Conservation (phyloP, 2,329 filamentous ascomycete genomes). For the Hypoxylon sp. region DNA sequence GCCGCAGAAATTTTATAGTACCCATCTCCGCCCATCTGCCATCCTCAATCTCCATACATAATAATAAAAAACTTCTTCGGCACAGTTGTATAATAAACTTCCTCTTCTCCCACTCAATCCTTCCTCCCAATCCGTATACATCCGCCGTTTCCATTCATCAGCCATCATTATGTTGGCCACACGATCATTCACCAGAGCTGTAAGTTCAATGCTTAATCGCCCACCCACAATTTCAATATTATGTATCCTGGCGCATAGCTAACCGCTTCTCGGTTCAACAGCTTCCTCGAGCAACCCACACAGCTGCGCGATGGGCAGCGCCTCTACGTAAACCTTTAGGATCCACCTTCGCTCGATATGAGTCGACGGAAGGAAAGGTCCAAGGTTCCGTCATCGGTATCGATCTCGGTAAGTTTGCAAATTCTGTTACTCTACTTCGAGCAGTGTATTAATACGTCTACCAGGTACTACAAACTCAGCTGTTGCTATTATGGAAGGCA, state of each 20-base stretch:
- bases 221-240: slow-evolving; percentile 15
- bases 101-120: slow-evolving; percentile 50
- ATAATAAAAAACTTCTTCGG: slow-evolving; percentile 49
- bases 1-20: slow-evolving; percentile 50
- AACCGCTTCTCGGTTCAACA: slow-evolving; percentile 55
- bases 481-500: slow-evolving; percentile 98
- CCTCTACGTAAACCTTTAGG: slow-evolving; percentile 78
- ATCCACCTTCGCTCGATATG: slow-evolving; percentile 83
- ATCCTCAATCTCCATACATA: slow-evolving; percentile 43
- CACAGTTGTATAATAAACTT: slow-evolving; percentile 52
- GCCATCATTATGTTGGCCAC: slow-evolving; percentile 77
- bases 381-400: slow-evolving; percentile 98
- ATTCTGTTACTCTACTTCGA: slow-evolving; percentile 5
- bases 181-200: slow-evolving; percentile 77
- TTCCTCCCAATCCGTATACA: slow-evolving; percentile 54
- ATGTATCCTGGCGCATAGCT: slow-evolving; percentile 45
- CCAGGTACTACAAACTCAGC: slow-evolving; percentile 94
- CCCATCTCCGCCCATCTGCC: slow-evolving; percentile 42
- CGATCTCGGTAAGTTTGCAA: slow-evolving; percentile 80
- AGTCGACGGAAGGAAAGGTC: slow-evolving; percentile 87
- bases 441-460: slow-evolving; percentile 26
- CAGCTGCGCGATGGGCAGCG: slow-evolving; percentile 76
- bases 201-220: slow-evolving; percentile 63
- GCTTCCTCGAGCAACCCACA: slow-evolving; percentile 83
- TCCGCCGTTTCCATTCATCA: slow-evolving; percentile 27